Conservation (phyloP, 1,139 yeast genomes). For the Taphrina wiesneri region DNA sequence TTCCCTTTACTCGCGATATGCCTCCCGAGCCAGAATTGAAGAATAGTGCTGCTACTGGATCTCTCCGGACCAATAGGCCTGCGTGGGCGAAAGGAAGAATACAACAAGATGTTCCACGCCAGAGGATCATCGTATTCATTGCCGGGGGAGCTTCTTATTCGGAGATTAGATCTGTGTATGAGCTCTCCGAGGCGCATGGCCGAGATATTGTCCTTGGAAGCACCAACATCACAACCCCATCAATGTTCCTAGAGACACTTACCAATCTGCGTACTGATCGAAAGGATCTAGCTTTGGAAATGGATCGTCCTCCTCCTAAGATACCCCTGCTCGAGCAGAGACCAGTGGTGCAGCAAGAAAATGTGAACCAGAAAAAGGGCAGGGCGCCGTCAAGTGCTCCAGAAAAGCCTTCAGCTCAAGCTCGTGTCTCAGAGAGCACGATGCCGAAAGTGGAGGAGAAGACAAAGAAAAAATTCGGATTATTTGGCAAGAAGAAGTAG, state of each 20-base stretch:
- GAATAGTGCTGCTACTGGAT: conserved; percentile 12
- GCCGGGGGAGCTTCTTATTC: conserved; percentile 90
- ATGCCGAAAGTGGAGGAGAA: conserved; percentile 26
- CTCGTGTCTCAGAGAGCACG: not conserved
- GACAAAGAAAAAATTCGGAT: conserved; percentile 34
- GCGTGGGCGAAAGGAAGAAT: conserved; percentile 43
- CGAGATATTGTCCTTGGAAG: conserved; percentile 84
- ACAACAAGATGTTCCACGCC: conserved; percentile 68
- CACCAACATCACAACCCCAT: conserved; percentile 71
- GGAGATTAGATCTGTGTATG: conserved; percentile 76
- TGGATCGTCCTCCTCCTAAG: conserved; percentile 5
- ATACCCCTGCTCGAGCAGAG: conserved; percentile 26
- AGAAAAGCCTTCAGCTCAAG: not conserved
- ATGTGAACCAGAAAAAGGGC: not conserved
- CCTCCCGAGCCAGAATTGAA: conserved; percentile 16
- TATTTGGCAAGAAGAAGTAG: conserved; percentile 42
- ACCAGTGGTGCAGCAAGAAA: not conserved
- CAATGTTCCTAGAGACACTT: conserved; percentile 48
- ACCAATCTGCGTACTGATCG: conserved; percentile 12
- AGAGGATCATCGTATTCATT: conserved; percentile 73
- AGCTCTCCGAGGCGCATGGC: conserved; percentile 61
- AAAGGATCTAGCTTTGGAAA: conserved; percentile 11
- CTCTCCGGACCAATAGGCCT: conserved; percentile 45
- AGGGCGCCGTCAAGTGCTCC: not conserved
- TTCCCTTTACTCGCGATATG: conserved; percentile 77